Conservation (phyloP, 495 filamentous ascomycete genomes). For the Trichoderma gamsii region DNA sequence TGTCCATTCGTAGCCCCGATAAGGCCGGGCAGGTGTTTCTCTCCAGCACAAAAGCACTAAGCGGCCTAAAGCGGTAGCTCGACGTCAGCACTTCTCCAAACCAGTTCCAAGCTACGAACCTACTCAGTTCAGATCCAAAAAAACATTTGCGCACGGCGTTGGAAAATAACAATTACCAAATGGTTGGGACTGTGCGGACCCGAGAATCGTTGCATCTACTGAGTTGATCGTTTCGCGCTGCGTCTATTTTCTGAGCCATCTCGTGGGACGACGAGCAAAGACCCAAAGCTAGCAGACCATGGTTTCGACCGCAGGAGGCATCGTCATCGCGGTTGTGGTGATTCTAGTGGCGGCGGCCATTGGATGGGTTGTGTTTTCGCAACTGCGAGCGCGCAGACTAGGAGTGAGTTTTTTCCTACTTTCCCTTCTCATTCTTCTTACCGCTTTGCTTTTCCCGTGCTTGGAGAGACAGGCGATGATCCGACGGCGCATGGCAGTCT, state of each 20-base stretch:
- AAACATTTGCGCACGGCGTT: neutral
- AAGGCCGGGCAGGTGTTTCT: neutral
- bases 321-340: slow-evolving; percentile 48
- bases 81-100: neutral
- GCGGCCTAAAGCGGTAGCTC: neutral
- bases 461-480: neutral
- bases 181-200: too few species aligned
- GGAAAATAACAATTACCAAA: too few species aligned
- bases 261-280: neutral
- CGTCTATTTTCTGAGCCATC: too few species aligned
- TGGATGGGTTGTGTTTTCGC: slow-evolving; percentile 51
- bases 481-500: slow-evolving; percentile 18
- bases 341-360: slow-evolving; percentile 37
- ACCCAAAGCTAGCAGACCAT: slow-evolving; percentile 26
- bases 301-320: slow-evolving; percentile 37
- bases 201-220: neutral
- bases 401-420: slow-evolving; percentile 41
- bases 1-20: neutral
- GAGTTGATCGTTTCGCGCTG: neutral
- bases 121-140: neutral
- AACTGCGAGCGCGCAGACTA: slow-evolving; percentile 54
- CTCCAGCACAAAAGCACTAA: neutral
- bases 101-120: slow-evolving; percentile 16
- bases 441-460: slow-evolving; percentile 22
- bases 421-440: neutral